A percentile compares a stretch with the other conserved stretches of the same genome.
Evolutionary conservation across 768 basidiomycete genomes (phyloP).

Genomic region (Russula earlei): DNA sequence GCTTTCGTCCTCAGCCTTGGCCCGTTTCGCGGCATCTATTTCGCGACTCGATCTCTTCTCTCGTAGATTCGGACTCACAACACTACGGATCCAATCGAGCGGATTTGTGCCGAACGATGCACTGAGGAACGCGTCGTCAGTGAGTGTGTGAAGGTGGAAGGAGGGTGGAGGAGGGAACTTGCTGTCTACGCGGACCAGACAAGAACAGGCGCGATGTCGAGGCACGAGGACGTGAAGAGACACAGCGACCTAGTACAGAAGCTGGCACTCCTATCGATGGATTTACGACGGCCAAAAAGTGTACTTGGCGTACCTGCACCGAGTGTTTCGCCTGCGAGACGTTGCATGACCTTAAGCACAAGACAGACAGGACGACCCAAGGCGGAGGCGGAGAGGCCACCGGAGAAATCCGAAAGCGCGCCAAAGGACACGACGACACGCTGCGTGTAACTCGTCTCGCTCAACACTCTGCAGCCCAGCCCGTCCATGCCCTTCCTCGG

Average conservation of each 20-base stretch:
- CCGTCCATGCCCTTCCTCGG: conserved; percentile 49
- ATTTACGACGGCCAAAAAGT: too few species aligned
- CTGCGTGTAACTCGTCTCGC: too few species aligned
- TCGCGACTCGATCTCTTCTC: conserved; percentile 12
- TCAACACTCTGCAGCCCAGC: too few species aligned
- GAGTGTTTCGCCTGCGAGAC: not conserved
- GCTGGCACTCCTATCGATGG: not conserved
- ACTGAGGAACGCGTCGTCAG: not conserved
- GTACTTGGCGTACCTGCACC: conserved; percentile 4
- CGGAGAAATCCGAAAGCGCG: conserved; percentile 15
- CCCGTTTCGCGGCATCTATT: conserved; percentile 30
- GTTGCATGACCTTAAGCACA: not conserved
- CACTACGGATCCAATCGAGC: conserved; percentile 18
- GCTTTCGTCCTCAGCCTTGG: conserved; percentile 37
- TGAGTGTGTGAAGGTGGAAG: not conserved
- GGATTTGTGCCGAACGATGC: conserved; percentile 18
- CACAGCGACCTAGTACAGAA: not conserved
- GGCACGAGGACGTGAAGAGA: not conserved
- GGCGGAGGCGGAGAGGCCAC: not conserved
- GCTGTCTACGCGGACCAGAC: conserved; percentile 17
- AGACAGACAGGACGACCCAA: not conserved
- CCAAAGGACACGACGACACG: not conserved
- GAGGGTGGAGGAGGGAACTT: not conserved
- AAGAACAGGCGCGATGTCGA: conserved; percentile 5
- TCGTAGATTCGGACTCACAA: conserved; percentile 11